Evolutionary conservation across 306 rosid genomes (phyloP), one percentile per base, ranked within the genome.

Genomic region (Abrus precatorius): DNA sequence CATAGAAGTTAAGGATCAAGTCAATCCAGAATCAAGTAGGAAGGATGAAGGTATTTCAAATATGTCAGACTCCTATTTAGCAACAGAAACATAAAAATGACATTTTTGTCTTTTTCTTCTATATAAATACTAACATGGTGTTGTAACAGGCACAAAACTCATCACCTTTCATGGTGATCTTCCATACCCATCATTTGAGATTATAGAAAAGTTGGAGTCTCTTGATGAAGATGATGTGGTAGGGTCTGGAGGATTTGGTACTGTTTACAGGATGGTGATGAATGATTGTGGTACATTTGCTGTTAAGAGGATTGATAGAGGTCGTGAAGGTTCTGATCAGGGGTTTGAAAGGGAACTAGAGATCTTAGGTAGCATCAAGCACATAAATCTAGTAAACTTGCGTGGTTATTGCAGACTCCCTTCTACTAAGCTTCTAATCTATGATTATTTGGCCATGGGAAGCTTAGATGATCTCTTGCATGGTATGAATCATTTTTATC

Each of bases 401-500:
- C 92, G 99, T 13, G 97, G 98, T 29, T 96, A 96, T 82, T 93
- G 98, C 93, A 88, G 91, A 87, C 92, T 96, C 20, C 98, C 97
- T 28, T 50, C 92, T 78, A 88, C 99, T 52, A 93, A 89, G 84
- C 94, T 96, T 76, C 97, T 96, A 48, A 96, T 96, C 84, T 92
- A 90, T 70, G 97, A 93, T 65, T 93, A 85, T 86, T 41, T 96
- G 75, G 88, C 92, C 11, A 74, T 78, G 79, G 99, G 99, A 30
- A 96, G 99, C 86, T 87, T 96, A 80, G 99, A 96, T 33, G 90
- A 83, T 85, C 86, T 89, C 84, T 90, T 96, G 90, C 98, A 96
- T 28, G 99, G 99, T 96, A 90, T 67, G 72, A 6, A 62, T 77
- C 61, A 13, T n/a, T 77, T 54, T 30, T 9, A n/a, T 50, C 52